Evolutionary conservation across 78 protist genomes (phyloP).

Genomic region (Dictyostelium firmibasis): DNA sequence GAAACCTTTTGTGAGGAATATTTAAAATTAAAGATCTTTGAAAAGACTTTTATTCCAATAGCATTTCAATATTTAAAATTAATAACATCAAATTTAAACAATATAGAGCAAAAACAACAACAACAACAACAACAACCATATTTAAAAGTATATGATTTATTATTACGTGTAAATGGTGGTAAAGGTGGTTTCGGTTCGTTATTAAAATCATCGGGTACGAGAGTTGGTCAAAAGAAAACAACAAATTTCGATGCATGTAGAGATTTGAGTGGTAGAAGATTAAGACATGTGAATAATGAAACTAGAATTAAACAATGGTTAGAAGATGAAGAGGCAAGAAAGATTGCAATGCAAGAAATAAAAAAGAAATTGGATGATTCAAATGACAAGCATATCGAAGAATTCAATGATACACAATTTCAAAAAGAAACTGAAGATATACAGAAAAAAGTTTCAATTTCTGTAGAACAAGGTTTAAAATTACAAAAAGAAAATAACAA

Average conservation of each 20-base stretch:
- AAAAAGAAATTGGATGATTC: conserved; percentile 13
- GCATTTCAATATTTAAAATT: conserved; percentile 13
- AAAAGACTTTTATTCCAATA: conserved; percentile 5
- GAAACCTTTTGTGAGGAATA: not conserved
- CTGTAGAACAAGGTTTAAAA: conserved; percentile 63
- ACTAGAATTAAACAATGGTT: conserved; percentile 67
- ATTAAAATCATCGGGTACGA: conserved; percentile 45
- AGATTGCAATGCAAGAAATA: not conserved
- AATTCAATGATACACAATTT: conserved; percentile 36
- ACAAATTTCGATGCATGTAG: conserved; percentile 88
- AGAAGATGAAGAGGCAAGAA: conserved; percentile 23
- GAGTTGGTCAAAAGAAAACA: conserved; percentile 81
- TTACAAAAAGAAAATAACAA: not conserved
- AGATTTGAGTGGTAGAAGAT: conserved; percentile 84
- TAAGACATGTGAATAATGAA: conserved; percentile 81
- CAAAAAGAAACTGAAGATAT: conserved; percentile 49
- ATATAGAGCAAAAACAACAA: not conserved
- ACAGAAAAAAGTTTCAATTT: conserved; percentile 8
- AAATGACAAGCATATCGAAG: not conserved
- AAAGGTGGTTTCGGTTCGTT: conserved; percentile 90
- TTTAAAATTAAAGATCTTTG: not conserved
- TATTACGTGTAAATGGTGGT: conserved; percentile 76
- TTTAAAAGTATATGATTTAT: conserved; percentile 28
- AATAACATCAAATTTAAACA: not conserved
- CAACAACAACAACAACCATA: not conserved